Evolutionary conservation across 116 monocot genomes (phyloP), one percentile per base, ranked within the genome.

Genomic region (Cymodocea nodosa): DNA sequence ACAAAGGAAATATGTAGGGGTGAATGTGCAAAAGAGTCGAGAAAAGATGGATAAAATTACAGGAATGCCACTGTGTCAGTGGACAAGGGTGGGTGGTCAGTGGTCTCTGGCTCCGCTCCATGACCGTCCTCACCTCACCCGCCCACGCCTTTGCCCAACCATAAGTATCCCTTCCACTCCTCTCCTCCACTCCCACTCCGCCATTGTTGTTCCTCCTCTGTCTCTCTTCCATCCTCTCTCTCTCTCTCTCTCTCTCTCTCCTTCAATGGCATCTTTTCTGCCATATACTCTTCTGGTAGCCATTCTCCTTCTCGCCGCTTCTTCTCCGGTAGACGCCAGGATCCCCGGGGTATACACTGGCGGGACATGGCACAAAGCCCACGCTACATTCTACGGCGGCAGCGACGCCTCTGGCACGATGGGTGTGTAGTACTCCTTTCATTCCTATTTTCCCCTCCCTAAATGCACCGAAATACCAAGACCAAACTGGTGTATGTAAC

Each of bases 331-430:
- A 9, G 24, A 57, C 18, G 88, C 69, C 37, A 83, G 82, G 65
- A 93, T 93, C 60, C 89, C 89, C 20, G 93, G 93, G 34, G 82
- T 84, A 19, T 93, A 76, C 78, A 62, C 71, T 39, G 89, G 80
- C 51, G 68, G 76, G 5, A 1, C 53, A 2, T 94, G 94, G 94
- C 82, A 87, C 72, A 69, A 56, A 65, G 94, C 94, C 57, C 90
- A 89, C 76, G 94, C 94, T 56, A 94, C 94, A 50, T 94, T 94
- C 79, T 94, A 94, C 81, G 94, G 90, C 54, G 94, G 94, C 37
- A 83, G 82, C 76, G 94, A 94, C 74, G 90, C 94, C 50, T 82
- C 94, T 50, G 94, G 94, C 80, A 94, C 94, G 13, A 94, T 94
- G 94, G 89, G 93, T 89, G 78, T 30, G 30, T 30, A 30, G 2